Conservation (phyloP, 495 filamentous ascomycete genomes). For the Penicillium manginii region DNA sequence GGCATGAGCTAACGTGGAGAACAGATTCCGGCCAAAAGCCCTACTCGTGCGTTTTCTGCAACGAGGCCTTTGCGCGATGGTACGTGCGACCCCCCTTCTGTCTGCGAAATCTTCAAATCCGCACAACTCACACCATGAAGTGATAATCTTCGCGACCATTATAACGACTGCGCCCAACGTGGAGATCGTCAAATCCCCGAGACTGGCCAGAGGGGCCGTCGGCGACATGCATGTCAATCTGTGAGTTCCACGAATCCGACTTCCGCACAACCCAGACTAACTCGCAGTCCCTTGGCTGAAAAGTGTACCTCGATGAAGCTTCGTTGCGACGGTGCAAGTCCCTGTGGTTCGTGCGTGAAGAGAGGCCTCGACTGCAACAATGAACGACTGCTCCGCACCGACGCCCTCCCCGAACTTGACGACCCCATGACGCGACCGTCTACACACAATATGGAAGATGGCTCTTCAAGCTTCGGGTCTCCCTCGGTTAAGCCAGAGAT, state of each 20-base stretch:
- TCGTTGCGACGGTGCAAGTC: slow-evolving; percentile 51
- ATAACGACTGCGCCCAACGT: slow-evolving; percentile 44
- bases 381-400: slow-evolving; percentile 25
- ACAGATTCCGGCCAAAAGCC: slow-evolving; percentile 52
- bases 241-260: slow-evolving; percentile 22
- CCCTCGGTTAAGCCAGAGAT: slow-evolving; percentile 29
- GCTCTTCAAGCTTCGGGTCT: slow-evolving; percentile 15
- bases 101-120: not conserved
- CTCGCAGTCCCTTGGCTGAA: not conserved
- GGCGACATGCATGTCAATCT: slow-evolving; percentile 53
- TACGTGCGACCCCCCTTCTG: slow-evolving; percentile 19
- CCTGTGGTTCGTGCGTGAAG: slow-evolving; percentile 52
- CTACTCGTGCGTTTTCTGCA: slow-evolving; percentile 50
- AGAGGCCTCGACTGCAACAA: slow-evolving; percentile 50
- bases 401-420: slow-evolving; percentile 12
- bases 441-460: not conserved
- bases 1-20: slow-evolving; percentile 21
- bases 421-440: slow-evolving; percentile 20
- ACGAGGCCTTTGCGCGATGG: slow-evolving; percentile 52
- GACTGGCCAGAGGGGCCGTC: slow-evolving; percentile 49
- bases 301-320: slow-evolving; percentile 58
- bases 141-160: slow-evolving; percentile 53
- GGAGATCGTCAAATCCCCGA: slow-evolving; percentile 49
- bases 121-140: slow-evolving; percentile 18
- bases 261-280: not conserved